Conservation (phyloP, 2,329 filamentous ascomycete species). For the Xylaria digitata region DNA sequence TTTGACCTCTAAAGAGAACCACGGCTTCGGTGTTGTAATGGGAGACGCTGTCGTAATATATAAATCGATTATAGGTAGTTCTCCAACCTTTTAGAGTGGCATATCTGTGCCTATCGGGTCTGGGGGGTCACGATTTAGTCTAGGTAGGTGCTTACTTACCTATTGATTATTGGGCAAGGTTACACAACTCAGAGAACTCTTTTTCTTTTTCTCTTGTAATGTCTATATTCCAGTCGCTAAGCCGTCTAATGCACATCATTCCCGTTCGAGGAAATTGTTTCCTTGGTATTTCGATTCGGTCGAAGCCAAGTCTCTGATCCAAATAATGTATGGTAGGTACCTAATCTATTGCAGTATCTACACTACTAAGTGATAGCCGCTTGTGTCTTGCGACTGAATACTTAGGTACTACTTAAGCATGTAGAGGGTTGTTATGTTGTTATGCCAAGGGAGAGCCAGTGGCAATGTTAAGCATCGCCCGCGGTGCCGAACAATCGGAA, state of each 20-base stretch:
- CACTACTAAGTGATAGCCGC: conserved; percentile 19
- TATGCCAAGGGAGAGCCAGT: not conserved
- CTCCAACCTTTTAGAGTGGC: not conserved
- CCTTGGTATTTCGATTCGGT: conserved; percentile 3
- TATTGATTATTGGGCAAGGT: not conserved
- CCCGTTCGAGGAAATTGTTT: conserved; percentile 2
- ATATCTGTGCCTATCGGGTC: too few species aligned
- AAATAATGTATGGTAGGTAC: too few species aligned
- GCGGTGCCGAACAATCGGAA: too few species aligned
- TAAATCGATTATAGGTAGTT: not conserved
- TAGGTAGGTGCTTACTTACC: not conserved
- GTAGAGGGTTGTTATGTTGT: too few species aligned
- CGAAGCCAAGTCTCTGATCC: conserved; percentile 24
- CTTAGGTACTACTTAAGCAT: too few species aligned
- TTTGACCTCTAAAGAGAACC: too few species aligned
- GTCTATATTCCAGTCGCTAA: not conserved
- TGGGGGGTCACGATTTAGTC: not conserved
- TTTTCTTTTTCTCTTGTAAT: not conserved
- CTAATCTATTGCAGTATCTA: not conserved
- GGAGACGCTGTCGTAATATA: not conserved
- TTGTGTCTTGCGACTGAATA: conserved; percentile 3
- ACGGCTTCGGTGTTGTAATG: not conserved
- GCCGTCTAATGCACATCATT: not conserved
- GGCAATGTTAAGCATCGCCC: not conserved
- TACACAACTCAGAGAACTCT: not conserved